These are phyloP conservation scores for Cicer bijugum DNA, from an alignment of 306 rosid genomes.

Conservation along the genomic window DNA sequence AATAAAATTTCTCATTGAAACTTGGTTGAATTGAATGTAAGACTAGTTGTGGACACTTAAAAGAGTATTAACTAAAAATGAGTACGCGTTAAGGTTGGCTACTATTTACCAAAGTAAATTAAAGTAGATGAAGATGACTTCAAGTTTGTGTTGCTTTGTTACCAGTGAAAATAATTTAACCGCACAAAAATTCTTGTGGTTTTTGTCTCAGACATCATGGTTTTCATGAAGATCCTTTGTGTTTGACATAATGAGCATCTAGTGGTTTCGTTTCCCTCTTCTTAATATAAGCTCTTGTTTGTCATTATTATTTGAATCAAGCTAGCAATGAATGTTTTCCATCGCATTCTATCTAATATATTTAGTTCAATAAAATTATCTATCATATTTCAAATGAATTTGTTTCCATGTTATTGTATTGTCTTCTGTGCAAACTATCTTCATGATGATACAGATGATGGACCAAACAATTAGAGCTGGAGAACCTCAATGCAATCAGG, in stretches of 20 bases:
- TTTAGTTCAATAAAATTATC: slow-evolving; percentile 5
- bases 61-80: slow-evolving; percentile 25
- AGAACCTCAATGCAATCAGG: slow-evolving; percentile 43
- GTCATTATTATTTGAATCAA: slow-evolving; percentile 27
- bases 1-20: slow-evolving; percentile 14
- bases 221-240: slow-evolving; percentile 18
- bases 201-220: not conserved
- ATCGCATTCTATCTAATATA: not conserved
- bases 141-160: not conserved
- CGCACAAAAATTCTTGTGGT: not conserved
- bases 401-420: slow-evolving; percentile 9
- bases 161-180: slow-evolving; percentile 1
- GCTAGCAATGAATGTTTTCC: slow-evolving; percentile 11
- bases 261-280: slow-evolving; percentile 29
- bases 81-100: not conserved
- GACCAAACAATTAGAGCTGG: slow-evolving; percentile 31
- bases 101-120: slow-evolving; percentile 1
- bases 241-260: not conserved
- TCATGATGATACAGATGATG: slow-evolving; percentile 42
- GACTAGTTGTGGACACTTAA: not conserved
- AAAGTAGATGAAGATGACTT: slow-evolving; percentile 5
- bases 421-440: slow-evolving; percentile 32
- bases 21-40: not conserved
- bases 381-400: not conserved
- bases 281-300: slow-evolving; percentile 15